A percentile compares a stretch with the other conserved stretches of the same genome.
These are phyloP conservation scores for Acrocalymma vagum DNA, from an alignment of 2,329 filamentous ascomycete genomes.

Conservation along the genomic window DNA sequence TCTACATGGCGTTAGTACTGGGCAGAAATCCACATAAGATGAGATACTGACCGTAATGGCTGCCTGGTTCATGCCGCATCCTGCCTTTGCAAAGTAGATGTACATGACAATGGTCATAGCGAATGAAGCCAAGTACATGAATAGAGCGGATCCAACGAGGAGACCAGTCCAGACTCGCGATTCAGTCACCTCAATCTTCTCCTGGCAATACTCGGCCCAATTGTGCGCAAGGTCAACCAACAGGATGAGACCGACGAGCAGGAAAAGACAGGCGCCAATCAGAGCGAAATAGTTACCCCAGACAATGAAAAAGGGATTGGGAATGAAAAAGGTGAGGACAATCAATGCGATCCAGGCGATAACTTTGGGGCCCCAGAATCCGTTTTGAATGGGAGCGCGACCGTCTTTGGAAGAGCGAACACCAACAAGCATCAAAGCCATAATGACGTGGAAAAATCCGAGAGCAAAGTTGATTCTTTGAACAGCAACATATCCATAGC, in stretches of 20 bases:
- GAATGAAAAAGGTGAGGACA: slow-evolving; percentile 93
- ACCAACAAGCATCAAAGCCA: slow-evolving; percentile 85
- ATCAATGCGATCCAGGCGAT: slow-evolving; percentile 87
- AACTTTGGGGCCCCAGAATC: slow-evolving; percentile 98
- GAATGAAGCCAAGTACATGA: slow-evolving; percentile 91
- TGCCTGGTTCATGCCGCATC: slow-evolving; percentile 95
- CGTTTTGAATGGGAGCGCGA: slow-evolving; percentile 90
- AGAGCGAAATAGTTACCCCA: slow-evolving; percentile 96
- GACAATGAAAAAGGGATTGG: slow-evolving; percentile 91
- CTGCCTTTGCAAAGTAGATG: slow-evolving; percentile 85
- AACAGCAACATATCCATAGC: slow-evolving; percentile 94
- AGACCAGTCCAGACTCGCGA: slow-evolving; percentile 85
- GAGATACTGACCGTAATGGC: slow-evolving; percentile 74
- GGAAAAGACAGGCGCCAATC: slow-evolving; percentile 87
- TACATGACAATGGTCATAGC: slow-evolving; percentile 98
- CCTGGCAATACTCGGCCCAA: slow-evolving; percentile 96
- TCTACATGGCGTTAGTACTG: slow-evolving; percentile 37
- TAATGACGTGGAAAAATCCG: slow-evolving; percentile 88
- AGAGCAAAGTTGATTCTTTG: slow-evolving; percentile 98
- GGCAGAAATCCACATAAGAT: neutral
- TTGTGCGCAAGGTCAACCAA: slow-evolving; percentile 94
- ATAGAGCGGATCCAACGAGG: slow-evolving; percentile 88
- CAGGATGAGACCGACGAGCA: slow-evolving; percentile 89
- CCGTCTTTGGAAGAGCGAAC: slow-evolving; percentile 87
- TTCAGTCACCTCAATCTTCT: slow-evolving; percentile 90